phyloP scores from a whole-genome alignment of 192 early-diverging fungal genomes.

The Rhizoclosmatium sp. region DNA sequence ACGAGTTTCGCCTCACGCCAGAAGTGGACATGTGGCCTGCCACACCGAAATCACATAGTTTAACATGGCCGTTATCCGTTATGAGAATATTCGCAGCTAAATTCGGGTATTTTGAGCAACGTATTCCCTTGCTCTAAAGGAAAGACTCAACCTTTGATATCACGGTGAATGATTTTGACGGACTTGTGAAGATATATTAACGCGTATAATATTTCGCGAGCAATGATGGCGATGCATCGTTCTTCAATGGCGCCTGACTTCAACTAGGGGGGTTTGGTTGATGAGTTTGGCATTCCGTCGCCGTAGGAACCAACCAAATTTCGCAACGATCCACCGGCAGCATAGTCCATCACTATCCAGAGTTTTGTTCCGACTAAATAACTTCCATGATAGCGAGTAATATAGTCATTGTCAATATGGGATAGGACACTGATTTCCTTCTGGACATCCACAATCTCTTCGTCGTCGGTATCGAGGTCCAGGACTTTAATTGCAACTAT shows the following conservation, averaged over 20 bases:
- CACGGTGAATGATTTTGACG: conserved; percentile 93
- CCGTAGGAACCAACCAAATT: conserved; percentile 61
- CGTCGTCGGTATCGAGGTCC: conserved; percentile 95
- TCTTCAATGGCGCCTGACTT: conserved; percentile 88
- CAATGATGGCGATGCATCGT: conserved; percentile 86
- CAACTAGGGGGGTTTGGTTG: conserved; percentile 52
- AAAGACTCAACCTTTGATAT: conserved; percentile 84
- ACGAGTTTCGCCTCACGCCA: conserved; percentile 71
- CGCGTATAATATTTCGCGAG: conserved; percentile 86
- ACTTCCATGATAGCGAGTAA: conserved; percentile 91
- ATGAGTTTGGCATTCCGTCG: not conserved
- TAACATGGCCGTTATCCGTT: conserved; percentile 56
- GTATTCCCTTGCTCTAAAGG: conserved; percentile 17
- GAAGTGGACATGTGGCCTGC: conserved; percentile 63
- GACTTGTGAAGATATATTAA: conserved; percentile 91
- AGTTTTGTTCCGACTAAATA: conserved; percentile 78
- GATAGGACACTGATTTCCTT: conserved; percentile 92
- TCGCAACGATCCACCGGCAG: conserved; percentile 90
- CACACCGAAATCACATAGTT: conserved; percentile 71
- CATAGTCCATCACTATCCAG: conserved; percentile 99
- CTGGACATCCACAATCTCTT: conserved; percentile 95
- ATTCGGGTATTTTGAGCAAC: conserved; percentile 1
- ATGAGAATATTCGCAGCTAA: conserved; percentile 76
- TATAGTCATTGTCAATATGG: conserved; percentile 86
- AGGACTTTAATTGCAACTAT: conserved; percentile 97